Evolutionary conservation across 73 alveolate genomes (phyloP).

Genomic region (Tetrahymena elliotti): DNA sequence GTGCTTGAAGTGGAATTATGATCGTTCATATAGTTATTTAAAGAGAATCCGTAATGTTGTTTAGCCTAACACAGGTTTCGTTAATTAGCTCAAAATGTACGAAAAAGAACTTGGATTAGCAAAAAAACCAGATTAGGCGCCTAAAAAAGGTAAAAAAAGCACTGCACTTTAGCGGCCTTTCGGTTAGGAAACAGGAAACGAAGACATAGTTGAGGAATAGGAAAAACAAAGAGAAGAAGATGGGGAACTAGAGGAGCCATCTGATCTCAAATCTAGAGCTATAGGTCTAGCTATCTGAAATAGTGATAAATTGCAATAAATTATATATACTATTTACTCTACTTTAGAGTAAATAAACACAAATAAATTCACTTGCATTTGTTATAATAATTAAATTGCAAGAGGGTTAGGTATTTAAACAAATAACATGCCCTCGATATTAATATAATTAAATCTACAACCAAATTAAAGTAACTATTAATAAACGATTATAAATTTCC

Average conservation of each 20-base stretch:
- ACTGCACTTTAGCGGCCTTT: background rate
- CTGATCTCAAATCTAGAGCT: background rate
- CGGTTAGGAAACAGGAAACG: background rate
- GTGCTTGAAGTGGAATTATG: constrained; percentile 11
- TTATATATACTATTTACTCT: background rate
- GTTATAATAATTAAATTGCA: too few species aligned
- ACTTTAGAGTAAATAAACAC: background rate
- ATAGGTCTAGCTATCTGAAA: background rate
- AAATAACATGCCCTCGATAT: too few species aligned
- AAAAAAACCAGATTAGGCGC: background rate
- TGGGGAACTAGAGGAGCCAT: background rate
- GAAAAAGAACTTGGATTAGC: background rate
- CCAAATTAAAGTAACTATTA: too few species aligned
- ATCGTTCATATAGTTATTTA: constrained; percentile 36
- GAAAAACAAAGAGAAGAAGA: background rate
- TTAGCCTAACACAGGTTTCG: constrained; percentile 48
- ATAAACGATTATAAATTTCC: too few species aligned
- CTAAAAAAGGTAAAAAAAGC: background rate
- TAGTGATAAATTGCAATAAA: background rate
- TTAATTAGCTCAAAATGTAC: constrained; percentile 48
- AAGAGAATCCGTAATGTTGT: constrained; percentile 20
- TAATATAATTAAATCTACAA: too few species aligned
- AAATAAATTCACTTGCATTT: too few species aligned
- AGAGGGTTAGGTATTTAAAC: too few species aligned
- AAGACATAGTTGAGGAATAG: background rate